Percentiles rank a stretch among this genome's conserved stretches.
These are phyloP conservation scores for Hypoxylon rubiginosum DNA, from an alignment of 2,329 filamentous ascomycete species.

Conservation along the genomic window DNA sequence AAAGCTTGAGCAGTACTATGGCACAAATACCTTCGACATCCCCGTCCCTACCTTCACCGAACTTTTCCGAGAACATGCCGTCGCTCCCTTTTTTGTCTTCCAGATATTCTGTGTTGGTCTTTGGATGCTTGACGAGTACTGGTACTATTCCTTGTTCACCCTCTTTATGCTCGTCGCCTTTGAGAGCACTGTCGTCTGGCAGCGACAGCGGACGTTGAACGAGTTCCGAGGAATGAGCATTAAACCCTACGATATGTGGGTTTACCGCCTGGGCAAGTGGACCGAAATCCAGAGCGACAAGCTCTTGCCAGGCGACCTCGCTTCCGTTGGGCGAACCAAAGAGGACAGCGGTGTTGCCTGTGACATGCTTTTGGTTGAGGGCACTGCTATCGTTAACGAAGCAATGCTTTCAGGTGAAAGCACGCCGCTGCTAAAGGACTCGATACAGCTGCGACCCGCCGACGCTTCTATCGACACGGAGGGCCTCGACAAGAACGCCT, in stretches of 20 bases:
- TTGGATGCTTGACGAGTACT: constrained; percentile 99
- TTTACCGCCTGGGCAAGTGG: constrained; percentile 90
- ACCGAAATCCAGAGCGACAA: constrained; percentile 89
- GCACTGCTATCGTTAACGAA: constrained; percentile 97
- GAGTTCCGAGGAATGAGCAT: constrained; percentile 99
- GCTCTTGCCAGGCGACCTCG: constrained; percentile 91
- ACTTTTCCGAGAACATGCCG: constrained; percentile 97
- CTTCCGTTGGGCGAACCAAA: constrained; percentile 92
- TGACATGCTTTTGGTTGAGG: constrained; percentile 95
- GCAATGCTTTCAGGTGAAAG: constrained; percentile 99
- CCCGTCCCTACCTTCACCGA: constrained; percentile 96
- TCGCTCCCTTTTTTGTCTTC: constrained; percentile 99
- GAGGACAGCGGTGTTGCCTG: constrained; percentile 97
- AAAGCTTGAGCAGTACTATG: constrained; percentile 90
- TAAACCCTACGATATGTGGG: constrained; percentile 96
- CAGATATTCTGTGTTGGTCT: constrained; percentile 98
- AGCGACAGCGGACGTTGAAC: constrained; percentile 92
- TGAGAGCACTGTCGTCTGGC: constrained; percentile 99
- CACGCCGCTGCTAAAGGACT: constrained; percentile 96
- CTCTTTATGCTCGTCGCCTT: constrained; percentile 98
- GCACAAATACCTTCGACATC: constrained; percentile 96
- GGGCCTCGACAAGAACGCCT: constrained; percentile 94
- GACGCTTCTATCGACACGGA: constrained; percentile 87
- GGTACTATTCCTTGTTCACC: constrained; percentile 99
- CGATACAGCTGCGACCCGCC: constrained; percentile 86